Base-by-base conservation (phyloP, 768 basidiomycete genomes). In the Daedaleopsis nitida region DNA sequence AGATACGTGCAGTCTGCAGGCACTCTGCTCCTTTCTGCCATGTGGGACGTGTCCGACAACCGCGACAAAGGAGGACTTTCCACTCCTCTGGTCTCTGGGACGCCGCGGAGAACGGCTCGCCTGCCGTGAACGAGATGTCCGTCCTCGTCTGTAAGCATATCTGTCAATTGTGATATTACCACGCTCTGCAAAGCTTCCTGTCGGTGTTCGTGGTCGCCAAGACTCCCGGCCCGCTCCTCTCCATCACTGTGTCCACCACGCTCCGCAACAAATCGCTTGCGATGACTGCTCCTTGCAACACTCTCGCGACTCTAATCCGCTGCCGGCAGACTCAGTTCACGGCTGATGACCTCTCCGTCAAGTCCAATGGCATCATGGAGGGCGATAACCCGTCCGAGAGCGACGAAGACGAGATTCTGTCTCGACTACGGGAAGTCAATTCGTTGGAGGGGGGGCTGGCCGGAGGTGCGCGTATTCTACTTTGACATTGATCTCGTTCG, bases 1-100 rank as follows among this genome's bases (percentile, higher is more conserved):
- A 82, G 85, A 70, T 97, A 96, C 70, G 85, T 86, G 1, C 82
- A 84, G 34, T 81, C 91, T 0, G 91, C 94, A 67, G 95, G 94
- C 0, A 87, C 89, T 0, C 73, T 86, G 6, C 80, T 96, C 13
- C 78, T 86, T 48, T 82, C 89, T 1, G 82, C 80, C 53, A 86
- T 88, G 48, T 94, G 93, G 92, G 92, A 91, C 16, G 86, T 86
- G 58, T 82, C 57, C 48, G 57, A 21, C 73, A 52, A 58, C 24
- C 62, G 58, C 37, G 66, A 66, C 43, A 60, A n/a, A 73, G 39
- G 88, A 89, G 61, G 80, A 76, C 24, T 91, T 94, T 67, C 72
- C 81, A 5, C 76, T 95, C 27, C 67, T 91, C 3, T 91, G 88
- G 84, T 24, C 67, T 91, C 3, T 91, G 88, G 84, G 86, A 85